Evolutionary conservation across 371 early-diverging fungal species (phyloP).

Genomic region (Haplosporangium sp.): DNA sequence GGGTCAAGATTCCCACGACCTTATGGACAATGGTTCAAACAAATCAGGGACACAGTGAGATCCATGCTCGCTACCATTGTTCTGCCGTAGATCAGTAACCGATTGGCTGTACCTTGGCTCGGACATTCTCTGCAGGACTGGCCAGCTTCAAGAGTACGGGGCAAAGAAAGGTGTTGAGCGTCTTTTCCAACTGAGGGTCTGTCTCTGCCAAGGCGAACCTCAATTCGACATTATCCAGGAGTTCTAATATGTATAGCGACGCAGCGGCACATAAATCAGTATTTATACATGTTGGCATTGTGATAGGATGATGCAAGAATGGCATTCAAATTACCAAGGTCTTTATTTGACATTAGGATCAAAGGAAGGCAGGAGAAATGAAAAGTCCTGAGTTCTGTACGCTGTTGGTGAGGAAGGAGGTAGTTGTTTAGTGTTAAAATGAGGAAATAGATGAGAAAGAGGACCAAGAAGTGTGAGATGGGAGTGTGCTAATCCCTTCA

Average conservation of each 20-base stretch:
- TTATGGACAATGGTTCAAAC: conserved; percentile 20
- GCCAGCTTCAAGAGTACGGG: conserved; percentile 83
- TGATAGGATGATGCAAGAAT: not conserved
- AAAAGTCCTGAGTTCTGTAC: not conserved
- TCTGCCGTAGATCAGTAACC: not conserved
- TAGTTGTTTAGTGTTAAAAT: too few species aligned
- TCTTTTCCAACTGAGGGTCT: conserved; percentile 78
- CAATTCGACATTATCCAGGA: conserved; percentile 86
- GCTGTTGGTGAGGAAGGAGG: too few species aligned
- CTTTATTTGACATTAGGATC: conserved; percentile 36
- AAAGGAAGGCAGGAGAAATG: not conserved
- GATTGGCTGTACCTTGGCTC: conserved; percentile 58
- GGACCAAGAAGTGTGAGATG: too few species aligned
- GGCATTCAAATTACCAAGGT: conserved; percentile 24
- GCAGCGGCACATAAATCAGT: too few species aligned
- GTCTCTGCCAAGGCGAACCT: conserved; percentile 86
- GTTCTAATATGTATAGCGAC: conserved; percentile 45
- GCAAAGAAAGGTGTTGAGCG: conserved; percentile 73
- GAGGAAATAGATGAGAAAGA: too few species aligned
- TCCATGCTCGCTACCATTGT: too few species aligned
- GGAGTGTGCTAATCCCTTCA: too few species aligned
- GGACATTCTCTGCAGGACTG: conserved; percentile 64
- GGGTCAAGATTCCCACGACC: conserved; percentile 82
- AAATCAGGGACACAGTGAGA: not conserved
- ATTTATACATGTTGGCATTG: not conserved